These are phyloP conservation scores for Lipomyces sp. DNA, from an alignment of 805 yeast genomes.

Conservation along the genomic window DNA sequence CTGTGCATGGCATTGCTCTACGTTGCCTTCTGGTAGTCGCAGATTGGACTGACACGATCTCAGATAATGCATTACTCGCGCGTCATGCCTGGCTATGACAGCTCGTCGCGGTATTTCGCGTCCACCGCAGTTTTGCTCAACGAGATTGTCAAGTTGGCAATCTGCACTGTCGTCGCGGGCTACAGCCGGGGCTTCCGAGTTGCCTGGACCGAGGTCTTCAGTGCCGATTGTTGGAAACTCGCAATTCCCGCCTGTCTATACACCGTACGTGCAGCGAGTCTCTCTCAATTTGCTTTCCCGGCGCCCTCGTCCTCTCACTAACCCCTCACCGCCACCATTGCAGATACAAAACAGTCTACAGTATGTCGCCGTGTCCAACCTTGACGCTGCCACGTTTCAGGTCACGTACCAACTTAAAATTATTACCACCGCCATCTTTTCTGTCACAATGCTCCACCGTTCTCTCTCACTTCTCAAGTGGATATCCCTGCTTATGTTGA, in stretches of 20 bases:
- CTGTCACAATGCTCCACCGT: conserved; percentile 41
- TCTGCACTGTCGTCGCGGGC: conserved; percentile 35
- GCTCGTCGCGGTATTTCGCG: conserved; percentile 37
- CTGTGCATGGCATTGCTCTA: too few species aligned
- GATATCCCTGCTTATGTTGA: conserved; percentile 40
- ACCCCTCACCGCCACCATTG: neutral
- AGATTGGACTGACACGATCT: neutral
- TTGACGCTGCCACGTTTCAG: conserved; percentile 45
- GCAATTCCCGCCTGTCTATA: conserved; percentile 43
- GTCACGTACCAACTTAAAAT: conserved; percentile 46
- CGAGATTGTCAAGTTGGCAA: conserved; percentile 39
- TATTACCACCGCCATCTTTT: conserved; percentile 44
- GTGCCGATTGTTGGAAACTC: conserved; percentile 42
- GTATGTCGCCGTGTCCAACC: conserved; percentile 43
- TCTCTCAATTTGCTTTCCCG: too few species aligned
- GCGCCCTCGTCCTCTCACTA: neutral
- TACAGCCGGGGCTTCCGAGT: conserved; percentile 6
- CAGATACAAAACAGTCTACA: conserved; percentile 39
- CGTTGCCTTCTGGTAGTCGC: too few species aligned
- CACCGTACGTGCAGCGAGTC: conserved; percentile 30
- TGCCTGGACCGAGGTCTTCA: conserved; percentile 36
- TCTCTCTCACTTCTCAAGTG: conserved; percentile 38
- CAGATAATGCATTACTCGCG: conserved; percentile 43
- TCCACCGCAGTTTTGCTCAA: conserved; percentile 44
- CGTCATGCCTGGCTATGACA: conserved; percentile 39